phyloP scores from a whole-genome alignment of 176 grass and related monocot species.

The Triticum aestivum region IWGSC_CS_RefSeq_v2.1 NC_057795.1:363343165-363343664 shows the following conservation, averaged over 20 bases:
- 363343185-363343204: not conserved
- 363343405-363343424: not conserved
- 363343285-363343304: conserved; percentile 58
- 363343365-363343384: conserved; percentile 28
- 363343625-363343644: conserved; percentile 39
- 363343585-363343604: conserved; percentile 62
- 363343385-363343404: not conserved
- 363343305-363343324: conserved; percentile 61
- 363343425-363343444: not conserved
- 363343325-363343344: conserved; percentile 57
- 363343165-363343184: conserved; percentile 22
- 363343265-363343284: conserved; percentile 93
- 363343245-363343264: conserved; percentile 95
- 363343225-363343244: conserved; percentile 99
- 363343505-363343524: conserved; percentile 43
- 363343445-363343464: conserved; percentile 55
- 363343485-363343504: conserved; percentile 27
- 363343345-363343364: not conserved
- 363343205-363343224: conserved; percentile 93
- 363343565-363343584: conserved; percentile 56
- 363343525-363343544: conserved; percentile 64
- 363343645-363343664: conserved; percentile 29
- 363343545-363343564: conserved; percentile 49
- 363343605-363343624: conserved; percentile 45
- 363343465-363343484: conserved; percentile 61